Evolutionary conservation across 2,329 filamentous ascomycete genomes (phyloP).

Genomic region (Colletotrichum sp.): DNA sequence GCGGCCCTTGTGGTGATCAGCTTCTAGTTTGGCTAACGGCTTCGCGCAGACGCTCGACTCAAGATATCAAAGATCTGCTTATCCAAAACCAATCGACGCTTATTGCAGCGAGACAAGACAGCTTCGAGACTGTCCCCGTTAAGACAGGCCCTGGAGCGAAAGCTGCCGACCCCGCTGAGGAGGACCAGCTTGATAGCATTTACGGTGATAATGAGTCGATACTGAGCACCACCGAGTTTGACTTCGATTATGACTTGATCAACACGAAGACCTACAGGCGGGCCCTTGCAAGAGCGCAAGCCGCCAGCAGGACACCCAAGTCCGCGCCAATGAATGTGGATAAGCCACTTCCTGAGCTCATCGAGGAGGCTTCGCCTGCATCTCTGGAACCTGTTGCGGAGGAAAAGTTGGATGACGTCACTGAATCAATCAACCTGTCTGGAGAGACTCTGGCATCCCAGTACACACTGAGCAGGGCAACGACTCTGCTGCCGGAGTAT

Average conservation of each 20-base stretch:
- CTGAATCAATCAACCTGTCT: not conserved
- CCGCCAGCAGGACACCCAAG: not conserved
- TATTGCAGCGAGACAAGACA: conserved; percentile 2
- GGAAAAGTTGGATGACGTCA: not conserved
- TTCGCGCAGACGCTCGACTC: not conserved
- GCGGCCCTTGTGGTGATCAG: no score
- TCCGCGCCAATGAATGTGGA: not conserved
- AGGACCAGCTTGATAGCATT: not conserved
- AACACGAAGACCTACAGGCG: conserved; percentile 10
- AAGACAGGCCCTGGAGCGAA: not conserved
- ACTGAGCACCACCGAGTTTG: conserved; percentile 15
- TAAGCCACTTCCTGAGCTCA: not conserved
- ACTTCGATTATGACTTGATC: conserved; percentile 15
- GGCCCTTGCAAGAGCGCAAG: not conserved
- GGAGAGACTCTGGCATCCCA: not conserved
- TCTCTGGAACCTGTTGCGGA: not conserved
- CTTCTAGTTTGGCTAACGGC: not conserved
- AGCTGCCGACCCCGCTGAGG: not conserved
- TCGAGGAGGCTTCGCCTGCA: not conserved
- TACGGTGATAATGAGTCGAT: conserved; percentile 10
- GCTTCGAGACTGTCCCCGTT: not conserved
- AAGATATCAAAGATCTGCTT: conserved; percentile 11
- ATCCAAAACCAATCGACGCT: not conserved
- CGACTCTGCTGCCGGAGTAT: not conserved
- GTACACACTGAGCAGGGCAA: not conserved